Evolutionary conservation across 176 grass and related monocot species (phyloP).

Genomic region (Chrysopogon serrulatus): DNA sequence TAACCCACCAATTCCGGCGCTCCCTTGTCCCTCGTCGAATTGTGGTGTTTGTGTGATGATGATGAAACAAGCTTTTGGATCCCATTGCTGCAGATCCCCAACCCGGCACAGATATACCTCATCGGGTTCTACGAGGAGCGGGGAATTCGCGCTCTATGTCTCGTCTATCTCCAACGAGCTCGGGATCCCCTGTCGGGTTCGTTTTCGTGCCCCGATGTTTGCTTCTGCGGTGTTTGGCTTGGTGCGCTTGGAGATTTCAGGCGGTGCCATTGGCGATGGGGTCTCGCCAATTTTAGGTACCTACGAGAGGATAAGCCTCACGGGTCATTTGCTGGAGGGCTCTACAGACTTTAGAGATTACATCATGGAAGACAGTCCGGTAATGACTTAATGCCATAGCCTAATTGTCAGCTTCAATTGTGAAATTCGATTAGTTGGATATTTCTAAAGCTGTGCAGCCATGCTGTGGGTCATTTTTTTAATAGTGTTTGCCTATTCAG

Average conservation of each 20-base stretch:
- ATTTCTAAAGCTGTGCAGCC: too few species aligned
- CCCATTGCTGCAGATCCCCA: too few species aligned
- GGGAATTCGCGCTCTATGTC: slow-evolving; percentile 90
- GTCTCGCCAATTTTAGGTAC: slow-evolving; percentile 51
- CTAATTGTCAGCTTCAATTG: too few species aligned
- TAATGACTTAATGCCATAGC: too few species aligned
- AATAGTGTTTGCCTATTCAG: neutral
- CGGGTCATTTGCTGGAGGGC: slow-evolving; percentile 88
- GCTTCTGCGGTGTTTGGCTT: neutral
- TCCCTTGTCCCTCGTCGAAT: too few species aligned
- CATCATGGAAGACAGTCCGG: too few species aligned
- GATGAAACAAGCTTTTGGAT: too few species aligned
- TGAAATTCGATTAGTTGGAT: too few species aligned
- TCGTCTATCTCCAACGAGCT: slow-evolving; percentile 95
- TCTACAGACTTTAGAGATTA: slow-evolving; percentile 90
- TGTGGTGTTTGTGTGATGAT: too few species aligned
- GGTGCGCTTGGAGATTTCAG: too few species aligned
- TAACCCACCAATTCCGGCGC: too few species aligned
- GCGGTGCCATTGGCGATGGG: neutral
- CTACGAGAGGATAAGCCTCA: slow-evolving; percentile 93
- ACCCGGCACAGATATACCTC: too few species aligned
- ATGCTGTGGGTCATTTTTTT: slow-evolving; percentile 1
- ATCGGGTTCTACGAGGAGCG: slow-evolving; percentile 95
- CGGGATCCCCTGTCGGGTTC: slow-evolving; percentile 86
- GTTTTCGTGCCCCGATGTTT: neutral